These are phyloP conservation scores for Zea mays DNA, from an alignment of 176 grass and related monocot genomes.

Conservation along the genomic window Zm-B73-REFERENCE-NAM-5.0 NC_050102.1:149662001-149662500, in stretches of 20 bases:
- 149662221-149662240: neutral
- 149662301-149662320: slow-evolving; percentile 80
- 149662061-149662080: too few species aligned
- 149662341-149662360: slow-evolving; percentile 87
- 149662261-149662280: too few species aligned
- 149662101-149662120: too few species aligned
- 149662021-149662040: too few species aligned
- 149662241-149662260: neutral
- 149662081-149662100: too few species aligned
- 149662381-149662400: slow-evolving; percentile 87
- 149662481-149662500: slow-evolving; percentile 75
- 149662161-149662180: neutral
- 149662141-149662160: neutral
- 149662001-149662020: too few species aligned
- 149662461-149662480: slow-evolving; percentile 80
- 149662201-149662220: slow-evolving; percentile 12
- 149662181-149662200: neutral
- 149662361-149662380: slow-evolving; percentile 92
- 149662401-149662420: slow-evolving; percentile 88
- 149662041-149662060: too few species aligned
- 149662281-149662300: slow-evolving; percentile 36
- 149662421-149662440: slow-evolving; percentile 93
- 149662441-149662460: slow-evolving; percentile 86
- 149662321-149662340: slow-evolving; percentile 85
- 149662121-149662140: too few species aligned